Base-by-base conservation (phyloP, 331 rosid genomes). In the Spiraea crenata region DNA sequence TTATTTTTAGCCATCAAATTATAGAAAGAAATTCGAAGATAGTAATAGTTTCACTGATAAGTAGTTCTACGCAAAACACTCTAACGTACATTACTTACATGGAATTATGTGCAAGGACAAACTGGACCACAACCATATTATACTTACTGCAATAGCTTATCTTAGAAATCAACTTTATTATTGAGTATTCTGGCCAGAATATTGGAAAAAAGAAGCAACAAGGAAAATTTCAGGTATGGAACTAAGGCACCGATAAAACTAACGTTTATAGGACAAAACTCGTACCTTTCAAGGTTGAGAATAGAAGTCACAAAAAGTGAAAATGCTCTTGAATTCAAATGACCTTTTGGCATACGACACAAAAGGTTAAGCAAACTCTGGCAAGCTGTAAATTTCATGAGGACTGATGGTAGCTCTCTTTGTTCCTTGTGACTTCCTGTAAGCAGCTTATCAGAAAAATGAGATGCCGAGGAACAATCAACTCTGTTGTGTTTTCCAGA, bases 221-320 rank as follows among this genome's bases (percentile, higher is more conserved):
- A 48, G 6, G 49, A 54, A 66, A 56, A 65, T 74, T 10, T 44
- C 20, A 60, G 35, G 20, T 77, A 8, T 57, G 65, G 41, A 41
- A 59, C 59, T 46, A 41, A 56, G 62, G 54, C n/a, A 51, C 55
- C 34, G 41, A 6, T 25, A 54, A 69, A 50, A 31, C n/a, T 42
- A 37, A 62, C 12, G 47, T 51, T 51, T 40, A 47, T 42, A 70
- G 11, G 47, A 82, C 34, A 75, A 75, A 65, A 59, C 77, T 38
- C 59, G 41, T 84, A 93, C 97, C 97, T 72, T 84, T 93, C 99
- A 71, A 93, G 91, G 81, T 93, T 87, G 80, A 93, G 89, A 79
- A 93, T 74, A 72, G 81, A 74, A 47, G 90, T 74, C 41, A 77
- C 74, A 71, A 76, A 69, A 67, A 20, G 81, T 67, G 87, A 82